Base-by-base conservation (phyloP, 2,329 filamentous ascomycete species). In the Apiospora aurea region DNA sequence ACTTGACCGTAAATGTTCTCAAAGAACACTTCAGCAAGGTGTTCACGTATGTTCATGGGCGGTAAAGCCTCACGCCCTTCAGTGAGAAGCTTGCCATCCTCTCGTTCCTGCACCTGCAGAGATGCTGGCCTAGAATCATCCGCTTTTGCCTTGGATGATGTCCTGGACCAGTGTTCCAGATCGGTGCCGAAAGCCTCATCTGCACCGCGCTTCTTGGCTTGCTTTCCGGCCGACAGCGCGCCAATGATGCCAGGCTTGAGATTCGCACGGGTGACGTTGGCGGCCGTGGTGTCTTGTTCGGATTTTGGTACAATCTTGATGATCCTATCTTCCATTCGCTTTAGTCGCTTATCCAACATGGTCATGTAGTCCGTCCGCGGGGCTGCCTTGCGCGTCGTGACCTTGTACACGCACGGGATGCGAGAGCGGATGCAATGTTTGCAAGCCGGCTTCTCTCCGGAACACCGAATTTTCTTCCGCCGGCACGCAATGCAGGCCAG, bases 331-430 rank as follows among this genome's bases (percentile, higher is more conserved):
- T 99, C 96, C 96, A 98, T 98, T 72, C 96, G 89, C 85, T 97
- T 98, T 76, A 98, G 82, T 70, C 96, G 90, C 83, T 97, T 98
- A 83, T 98, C 96, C 77, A 98, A 85, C 95, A 98, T 98, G 57
- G 95, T 95, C 96, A 98, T 98, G 82, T 98, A 98, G 82, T 98
- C 96, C 24, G 96, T 98, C 70, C 96, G 89, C 2, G 96, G 96
- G 4, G 95, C 95, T 1, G 96, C 95, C 82, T 98, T 98, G 73
- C 96, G 89, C 4, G 95, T 95, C 0, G 95, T 98, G 73, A 97
- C 94, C 80, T 98, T 98, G 87, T 98, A 99, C 5, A 98, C 95
- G 80, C 96, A 99, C 1, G 96, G 96, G 76, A 97, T 97, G 61
- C 96, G 90, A 69, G 96, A 97, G 71, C 95, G 90, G 72, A 97